Conservation (phyloP, 352 stramenopile species). For the Globisporangium middletonii region DNA sequence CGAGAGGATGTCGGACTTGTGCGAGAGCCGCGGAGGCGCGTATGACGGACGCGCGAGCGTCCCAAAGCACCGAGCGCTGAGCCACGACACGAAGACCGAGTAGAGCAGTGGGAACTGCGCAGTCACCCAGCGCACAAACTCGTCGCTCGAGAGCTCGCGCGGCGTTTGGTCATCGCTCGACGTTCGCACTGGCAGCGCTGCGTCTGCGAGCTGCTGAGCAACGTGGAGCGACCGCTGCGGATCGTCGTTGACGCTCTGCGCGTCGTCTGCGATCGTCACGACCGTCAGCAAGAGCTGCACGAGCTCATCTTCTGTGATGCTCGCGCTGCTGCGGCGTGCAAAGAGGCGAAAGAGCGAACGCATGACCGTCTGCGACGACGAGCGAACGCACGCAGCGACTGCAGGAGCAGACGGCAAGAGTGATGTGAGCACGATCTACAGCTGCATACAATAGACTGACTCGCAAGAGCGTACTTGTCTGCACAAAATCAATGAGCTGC, state of each 20-base stretch:
- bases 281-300: slow-evolving; percentile 37
- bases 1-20: slow-evolving; percentile 66
- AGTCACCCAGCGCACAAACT: slow-evolving; percentile 58
- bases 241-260: slow-evolving; percentile 16
- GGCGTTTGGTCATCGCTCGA: slow-evolving; percentile 3
- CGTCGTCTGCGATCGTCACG: slow-evolving; percentile 49
- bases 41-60: slow-evolving; percentile 47
- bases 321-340: slow-evolving; percentile 15
- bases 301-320: slow-evolving; percentile 36
- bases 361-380: slow-evolving; percentile 55
- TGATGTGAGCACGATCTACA: neutral
- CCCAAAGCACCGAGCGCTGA: slow-evolving; percentile 47
- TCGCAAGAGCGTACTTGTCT: slow-evolving; percentile 37
- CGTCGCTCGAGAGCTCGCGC: slow-evolving; percentile 36
- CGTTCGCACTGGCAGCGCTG: slow-evolving; percentile 24
- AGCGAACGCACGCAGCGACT: slow-evolving; percentile 64
- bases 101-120: slow-evolving; percentile 68
- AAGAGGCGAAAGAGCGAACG: slow-evolving; percentile 58
- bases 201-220: slow-evolving; percentile 34
- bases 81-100: slow-evolving; percentile 72
- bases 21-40: slow-evolving; percentile 36
- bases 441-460: neutral
- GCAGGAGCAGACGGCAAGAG: neutral
- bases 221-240: slow-evolving; percentile 20
- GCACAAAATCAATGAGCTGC: slow-evolving; percentile 46